Conservation (phyloP, 2,329 filamentous ascomycete species). For the Ascochyta clinopodiicola region DNA sequence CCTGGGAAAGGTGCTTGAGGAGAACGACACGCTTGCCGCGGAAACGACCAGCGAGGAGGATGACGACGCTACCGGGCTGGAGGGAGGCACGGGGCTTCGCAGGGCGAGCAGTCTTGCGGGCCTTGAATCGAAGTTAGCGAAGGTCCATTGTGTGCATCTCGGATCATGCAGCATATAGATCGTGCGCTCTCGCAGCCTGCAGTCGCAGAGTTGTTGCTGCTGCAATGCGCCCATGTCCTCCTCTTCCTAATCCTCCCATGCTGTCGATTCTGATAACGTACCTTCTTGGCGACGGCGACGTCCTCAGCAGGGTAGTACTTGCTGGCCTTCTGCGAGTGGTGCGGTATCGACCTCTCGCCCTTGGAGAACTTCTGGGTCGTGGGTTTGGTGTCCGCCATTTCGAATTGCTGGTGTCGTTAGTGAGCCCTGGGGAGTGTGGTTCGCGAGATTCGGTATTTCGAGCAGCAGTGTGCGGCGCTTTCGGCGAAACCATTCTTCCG, state of each 20-base stretch:
- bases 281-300: constrained; percentile 88
- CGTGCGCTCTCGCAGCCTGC: constrained; percentile 8
- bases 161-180: constrained; percentile 1
- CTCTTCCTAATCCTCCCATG: constrained; percentile 23
- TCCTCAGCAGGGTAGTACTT: constrained; percentile 99
- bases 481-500: no score
- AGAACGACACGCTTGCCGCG: constrained; percentile 99
- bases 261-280: constrained; percentile 63
- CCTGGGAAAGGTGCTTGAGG: constrained; percentile 96
- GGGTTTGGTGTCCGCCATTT: constrained; percentile 67
- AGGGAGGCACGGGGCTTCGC: constrained; percentile 88
- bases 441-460: neutral
- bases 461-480: neutral
- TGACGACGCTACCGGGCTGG: constrained; percentile 93
- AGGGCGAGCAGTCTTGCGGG: constrained; percentile 91
- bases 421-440: constrained; percentile 25
- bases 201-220: constrained; percentile 8
- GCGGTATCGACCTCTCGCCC: constrained; percentile 89
- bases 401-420: constrained; percentile 56
- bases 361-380: constrained; percentile 95
- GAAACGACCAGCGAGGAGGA: constrained; percentile 99
- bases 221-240: constrained; percentile 17
- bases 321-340: constrained; percentile 87
- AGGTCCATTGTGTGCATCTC: constrained; percentile 17
- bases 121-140: constrained; percentile 61